Base-by-base conservation (phyloP, 768 basidiomycete genomes). In the Albatrellus ellisii region DNA sequence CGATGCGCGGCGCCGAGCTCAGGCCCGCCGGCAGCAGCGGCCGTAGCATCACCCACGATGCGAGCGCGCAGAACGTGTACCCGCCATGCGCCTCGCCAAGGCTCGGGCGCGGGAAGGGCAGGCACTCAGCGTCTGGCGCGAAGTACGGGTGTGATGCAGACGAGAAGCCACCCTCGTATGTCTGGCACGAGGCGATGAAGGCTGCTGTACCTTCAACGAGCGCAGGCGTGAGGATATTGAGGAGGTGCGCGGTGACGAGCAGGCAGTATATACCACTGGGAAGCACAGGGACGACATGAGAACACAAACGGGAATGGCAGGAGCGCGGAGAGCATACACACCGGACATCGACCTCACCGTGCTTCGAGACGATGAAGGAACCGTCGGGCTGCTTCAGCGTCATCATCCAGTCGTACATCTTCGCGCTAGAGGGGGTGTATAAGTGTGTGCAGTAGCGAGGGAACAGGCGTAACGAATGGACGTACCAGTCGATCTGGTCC, bases 31-130 rank as follows among this genome's bases (percentile, higher is more conserved):
- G 20, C 8, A 72, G 51, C 53, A 73, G 74, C 0, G 82, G 78
- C 40, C 71, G 71, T 1, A 95, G 62, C 44, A 95, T 66, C 21
- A 84, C 68, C 77, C 88, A 86, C 14, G 82, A 75, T 0, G 89
- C 88, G 21, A 91, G 66, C 6, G 88, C 77, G 56, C 95, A 99
- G 59, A 89, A 95, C 0, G 94, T 89, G 62, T 99, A 98, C 0
- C 95, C 95, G 6, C 95, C 95, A 49, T 99, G 95, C 0, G 95
- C 91, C 61, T 99, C 95, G 8, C 94, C 94, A 17, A 95, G 76
- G 0, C 82, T 67, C 0, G 91, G 85, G 0, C 81, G 71, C 1
- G 78, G 72, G 2, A 59, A 56, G 2, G 60, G 51, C 31, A 73
- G 15, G 9, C 28, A 24, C 15, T 37, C 36, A 15, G 36, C 6